These are phyloP conservation scores for Aspergillus wentii DNA, from an alignment of 495 filamentous ascomycete genomes.

Conservation along the genomic window DNA sequence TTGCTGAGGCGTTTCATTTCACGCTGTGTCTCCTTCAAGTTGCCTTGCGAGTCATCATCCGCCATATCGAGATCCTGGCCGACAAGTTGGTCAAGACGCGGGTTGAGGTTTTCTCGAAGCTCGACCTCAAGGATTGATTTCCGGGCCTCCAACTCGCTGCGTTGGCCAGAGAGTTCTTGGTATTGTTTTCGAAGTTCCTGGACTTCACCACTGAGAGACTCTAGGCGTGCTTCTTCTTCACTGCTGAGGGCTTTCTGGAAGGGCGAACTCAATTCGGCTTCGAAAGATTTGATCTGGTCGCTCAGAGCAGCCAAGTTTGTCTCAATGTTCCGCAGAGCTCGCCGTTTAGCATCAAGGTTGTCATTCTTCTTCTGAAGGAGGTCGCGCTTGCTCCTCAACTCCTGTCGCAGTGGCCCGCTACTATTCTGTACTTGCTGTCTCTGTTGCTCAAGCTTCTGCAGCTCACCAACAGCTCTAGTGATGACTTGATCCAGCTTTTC, in stretches of 20 bases:
- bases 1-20: slow-evolving; percentile 75
- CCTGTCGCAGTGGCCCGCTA: slow-evolving; percentile 71
- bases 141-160: slow-evolving; percentile 72
- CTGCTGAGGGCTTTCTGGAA: slow-evolving; percentile 88
- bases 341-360: slow-evolving; percentile 66
- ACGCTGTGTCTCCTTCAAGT: slow-evolving; percentile 71
- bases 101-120: slow-evolving; percentile 76
- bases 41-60: slow-evolving; percentile 54
- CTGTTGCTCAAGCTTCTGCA: slow-evolving; percentile 79
- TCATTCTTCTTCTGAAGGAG: slow-evolving; percentile 70
- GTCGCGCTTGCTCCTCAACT: slow-evolving; percentile 64
- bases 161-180: slow-evolving; percentile 64
- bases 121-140: slow-evolving; percentile 81
- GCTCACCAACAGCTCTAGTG: slow-evolving; percentile 71
- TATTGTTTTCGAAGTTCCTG: slow-evolving; percentile 70
- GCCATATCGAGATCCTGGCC: slow-evolving; percentile 69
- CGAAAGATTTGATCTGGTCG: slow-evolving; percentile 66
- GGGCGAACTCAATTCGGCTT: slow-evolving; percentile 73
- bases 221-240: slow-evolving; percentile 77
- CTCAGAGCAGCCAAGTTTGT: slow-evolving; percentile 67
- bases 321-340: slow-evolving; percentile 68
- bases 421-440: slow-evolving; percentile 73
- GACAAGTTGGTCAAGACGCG: slow-evolving; percentile 81
- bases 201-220: slow-evolving; percentile 60
- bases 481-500: slow-evolving; percentile 81